A percentile compares a stretch with the other conserved stretches of the same genome.
Conservation (phyloP, 345 rosid genomes). For the Eucalyptus fibrosa region DNA sequence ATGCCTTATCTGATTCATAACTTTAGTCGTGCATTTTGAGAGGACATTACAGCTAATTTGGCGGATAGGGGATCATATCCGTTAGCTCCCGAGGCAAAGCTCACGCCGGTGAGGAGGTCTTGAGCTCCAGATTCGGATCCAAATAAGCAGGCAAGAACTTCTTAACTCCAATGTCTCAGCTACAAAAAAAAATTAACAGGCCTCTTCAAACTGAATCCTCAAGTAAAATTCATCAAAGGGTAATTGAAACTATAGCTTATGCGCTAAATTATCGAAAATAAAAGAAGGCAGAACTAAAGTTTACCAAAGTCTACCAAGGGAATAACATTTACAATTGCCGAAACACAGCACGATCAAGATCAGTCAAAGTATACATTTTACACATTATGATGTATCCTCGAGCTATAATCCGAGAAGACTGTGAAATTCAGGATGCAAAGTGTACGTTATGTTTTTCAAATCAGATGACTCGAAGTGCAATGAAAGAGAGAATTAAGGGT, state of each 20-base stretch:
- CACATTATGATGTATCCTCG: neutral
- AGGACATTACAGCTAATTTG: neutral
- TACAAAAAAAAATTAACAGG: neutral
- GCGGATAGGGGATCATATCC: slow-evolving; percentile 32
- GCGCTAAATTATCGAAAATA: neutral
- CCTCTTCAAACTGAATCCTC: neutral
- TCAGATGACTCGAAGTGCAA: neutral
- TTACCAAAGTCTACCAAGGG: neutral
- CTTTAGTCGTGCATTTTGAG: too few relatives aligned
- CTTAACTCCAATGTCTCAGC: slow-evolving; percentile 22
- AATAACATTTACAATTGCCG: neutral
- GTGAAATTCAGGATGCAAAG: neutral
- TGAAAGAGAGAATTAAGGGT: neutral
- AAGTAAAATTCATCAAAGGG: neutral
- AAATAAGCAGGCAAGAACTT: slow-evolving; percentile 21
- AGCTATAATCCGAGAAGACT: neutral
- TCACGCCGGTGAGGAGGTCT: slow-evolving; percentile 35
- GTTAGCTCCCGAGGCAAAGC: slow-evolving; percentile 26
- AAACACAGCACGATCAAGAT: neutral
- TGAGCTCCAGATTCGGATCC: slow-evolving; percentile 11
- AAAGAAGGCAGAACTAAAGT: neutral
- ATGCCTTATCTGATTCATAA: neutral
- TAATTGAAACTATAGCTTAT: neutral
- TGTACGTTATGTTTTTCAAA: too few relatives aligned
- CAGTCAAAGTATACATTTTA: neutral